Evolutionary conservation across 2,329 filamentous ascomycete genomes (phyloP), one percentile per base, ranked within the genome.

Genomic region (Ophiocordyceps sinensis): DNA sequence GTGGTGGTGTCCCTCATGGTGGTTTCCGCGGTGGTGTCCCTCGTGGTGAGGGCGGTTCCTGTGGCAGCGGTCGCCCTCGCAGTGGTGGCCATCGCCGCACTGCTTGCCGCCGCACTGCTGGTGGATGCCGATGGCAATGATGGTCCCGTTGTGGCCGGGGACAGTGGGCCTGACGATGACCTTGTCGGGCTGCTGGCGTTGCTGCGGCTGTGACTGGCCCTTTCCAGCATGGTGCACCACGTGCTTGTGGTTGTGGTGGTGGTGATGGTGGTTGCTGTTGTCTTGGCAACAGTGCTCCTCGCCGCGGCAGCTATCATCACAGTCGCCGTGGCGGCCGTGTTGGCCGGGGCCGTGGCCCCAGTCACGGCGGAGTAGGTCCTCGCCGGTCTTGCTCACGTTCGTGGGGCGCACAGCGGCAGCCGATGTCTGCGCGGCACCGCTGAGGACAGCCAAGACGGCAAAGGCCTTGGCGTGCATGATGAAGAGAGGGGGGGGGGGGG

Each of bases 381-480:
- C 23, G 23, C 5, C 23, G 6, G 23, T 6, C 23, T 26, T 9
- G 9, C 5, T 9, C 3, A 9, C 5, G 3, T 2, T 9, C 23
- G 23, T 26, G 23, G 23, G 23, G 9, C 5, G 23, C 23, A 26
- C 23, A 26, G 23, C 23, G 9, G 23, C 23, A 9, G 3, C 23
- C 23, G 23, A 41, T 19, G 51, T 51, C 28, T 52, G 48, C 38
- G 48, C 47, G 34, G 52, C 38, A 37, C 50, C 47, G 36, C 44
- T 47, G 29, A 48, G 40, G 15, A 52, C 31, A 38, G 51, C 51
- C 51, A 53, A 34, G 13, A 49, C 36, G 46, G 47, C 51, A 41
- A 55, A 38, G 31, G 46, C 28, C 38, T 49, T 49, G 46, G 43
- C 46, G 36, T 46, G 49, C 53, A 55, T 55, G 19, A 3, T 26